phyloP scores from a whole-genome alignment of 805 yeast genomes.

The Hanseniaspora jakobsenii region DNA sequence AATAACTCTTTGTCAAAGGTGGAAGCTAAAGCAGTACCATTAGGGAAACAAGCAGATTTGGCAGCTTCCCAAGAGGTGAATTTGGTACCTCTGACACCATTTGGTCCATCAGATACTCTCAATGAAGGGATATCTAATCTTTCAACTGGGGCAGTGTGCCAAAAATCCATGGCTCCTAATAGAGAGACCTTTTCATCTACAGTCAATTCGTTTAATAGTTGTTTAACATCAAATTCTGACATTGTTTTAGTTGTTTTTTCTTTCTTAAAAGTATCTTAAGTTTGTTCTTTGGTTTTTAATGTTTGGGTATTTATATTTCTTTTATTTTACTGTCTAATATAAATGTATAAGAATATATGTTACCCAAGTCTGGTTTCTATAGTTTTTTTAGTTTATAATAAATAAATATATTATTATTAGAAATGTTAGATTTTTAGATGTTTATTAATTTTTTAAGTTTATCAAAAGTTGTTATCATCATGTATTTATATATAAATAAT shows the following conservation, averaged over 20 bases:
- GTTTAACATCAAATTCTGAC: conserved; percentile 21
- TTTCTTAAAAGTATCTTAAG: too few relatives aligned
- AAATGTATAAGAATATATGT: too few relatives aligned
- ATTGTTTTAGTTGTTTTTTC: conserved; percentile 2
- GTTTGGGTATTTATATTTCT: too few relatives aligned
- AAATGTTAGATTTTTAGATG: too few relatives aligned
- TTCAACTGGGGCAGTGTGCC: conserved; percentile 38
- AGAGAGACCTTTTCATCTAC: conserved; percentile 25
- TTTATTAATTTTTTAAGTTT: too few relatives aligned
- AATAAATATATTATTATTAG: too few relatives aligned
- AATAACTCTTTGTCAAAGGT: conserved; percentile 43
- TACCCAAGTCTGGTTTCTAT: too few relatives aligned
- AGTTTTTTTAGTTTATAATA: too few relatives aligned
- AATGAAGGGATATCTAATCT: conserved; percentile 36
- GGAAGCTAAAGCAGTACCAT: conserved; percentile 49
- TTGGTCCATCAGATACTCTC: conserved; percentile 49
- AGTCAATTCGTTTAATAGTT: conserved; percentile 22
- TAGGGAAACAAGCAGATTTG: conserved; percentile 49
- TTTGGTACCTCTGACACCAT: conserved; percentile 49
- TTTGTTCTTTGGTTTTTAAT: too few relatives aligned
- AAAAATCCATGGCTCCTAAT: conserved; percentile 36
- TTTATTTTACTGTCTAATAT: too few relatives aligned
- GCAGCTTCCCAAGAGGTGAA: conserved; percentile 35
- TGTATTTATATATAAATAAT: too few relatives aligned
- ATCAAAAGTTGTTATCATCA: too few relatives aligned